Conservation (phyloP, 2,329 filamentous ascomycete species). For the Talaromyces marneffei region DNA sequence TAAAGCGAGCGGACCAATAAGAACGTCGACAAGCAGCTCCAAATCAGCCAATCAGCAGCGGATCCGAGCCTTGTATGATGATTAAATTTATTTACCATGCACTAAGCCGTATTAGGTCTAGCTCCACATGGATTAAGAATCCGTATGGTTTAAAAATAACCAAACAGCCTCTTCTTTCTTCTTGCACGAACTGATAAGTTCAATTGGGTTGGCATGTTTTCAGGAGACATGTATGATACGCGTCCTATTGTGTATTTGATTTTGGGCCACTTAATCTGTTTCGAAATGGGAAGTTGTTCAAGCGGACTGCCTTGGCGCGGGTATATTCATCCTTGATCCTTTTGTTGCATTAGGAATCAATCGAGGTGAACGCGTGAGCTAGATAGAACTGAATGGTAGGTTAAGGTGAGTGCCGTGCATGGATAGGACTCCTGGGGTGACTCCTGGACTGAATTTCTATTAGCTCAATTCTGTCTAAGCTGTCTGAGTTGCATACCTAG, state of each 20-base stretch:
- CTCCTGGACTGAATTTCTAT: not conserved
- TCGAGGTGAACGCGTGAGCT: not conserved
- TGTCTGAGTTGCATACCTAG: not conserved
- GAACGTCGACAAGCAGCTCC: not conserved
- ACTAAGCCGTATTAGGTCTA: not conserved
- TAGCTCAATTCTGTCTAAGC: not conserved
- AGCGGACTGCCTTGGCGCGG: not conserved
- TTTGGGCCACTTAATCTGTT: not conserved
- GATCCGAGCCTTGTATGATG: not conserved
- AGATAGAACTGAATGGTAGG: too few species aligned
- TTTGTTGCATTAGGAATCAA: not conserved
- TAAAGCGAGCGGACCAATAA: conserved; percentile 13
- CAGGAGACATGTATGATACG: not conserved
- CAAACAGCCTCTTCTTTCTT: not conserved
- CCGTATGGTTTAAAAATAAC: not conserved
- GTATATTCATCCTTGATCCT: not conserved
- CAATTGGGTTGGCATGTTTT: not conserved
- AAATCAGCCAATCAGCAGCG: not conserved
- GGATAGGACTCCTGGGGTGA: not conserved
- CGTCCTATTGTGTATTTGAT: not conserved
- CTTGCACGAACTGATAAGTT: not conserved
- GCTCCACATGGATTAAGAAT: not conserved
- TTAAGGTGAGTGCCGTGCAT: not conserved
- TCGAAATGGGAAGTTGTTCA: not conserved
- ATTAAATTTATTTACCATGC: not conserved